Conservation (phyloP, 345 rosid species). For the Eucalyptus pauciflora region DNA sequence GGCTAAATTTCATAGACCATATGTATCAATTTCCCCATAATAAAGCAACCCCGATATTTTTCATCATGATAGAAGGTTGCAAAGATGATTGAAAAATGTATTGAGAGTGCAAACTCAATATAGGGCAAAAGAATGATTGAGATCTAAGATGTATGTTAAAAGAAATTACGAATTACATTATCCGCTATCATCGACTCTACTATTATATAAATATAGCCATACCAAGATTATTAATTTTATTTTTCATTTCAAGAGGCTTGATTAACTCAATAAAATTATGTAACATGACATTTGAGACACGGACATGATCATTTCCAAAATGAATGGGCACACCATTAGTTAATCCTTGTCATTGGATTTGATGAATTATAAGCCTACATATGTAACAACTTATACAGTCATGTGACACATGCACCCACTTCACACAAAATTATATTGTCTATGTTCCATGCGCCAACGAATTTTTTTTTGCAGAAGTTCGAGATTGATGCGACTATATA, state of each 20-base stretch:
- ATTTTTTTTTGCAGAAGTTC: background rate
- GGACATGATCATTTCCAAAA: background rate
- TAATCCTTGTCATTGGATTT: background rate
- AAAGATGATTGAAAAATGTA: background rate
- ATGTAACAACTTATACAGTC: background rate
- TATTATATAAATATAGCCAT: too few relatives aligned
- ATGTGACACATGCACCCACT: background rate
- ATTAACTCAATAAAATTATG: background rate
- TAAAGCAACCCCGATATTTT: background rate
- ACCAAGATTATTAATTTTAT: too few relatives aligned
- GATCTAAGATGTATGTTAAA: background rate
- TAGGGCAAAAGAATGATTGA: background rate
- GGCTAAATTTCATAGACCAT: background rate
- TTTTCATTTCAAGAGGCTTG: background rate
- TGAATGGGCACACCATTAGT: background rate
- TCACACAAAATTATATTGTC: background rate
- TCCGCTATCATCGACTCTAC: accelerated
- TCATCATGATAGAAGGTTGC: background rate
- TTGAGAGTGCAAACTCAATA: background rate
- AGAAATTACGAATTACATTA: background rate
- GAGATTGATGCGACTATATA: background rate
- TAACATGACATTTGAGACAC: background rate
- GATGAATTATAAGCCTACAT: background rate
- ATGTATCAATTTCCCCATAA: background rate
- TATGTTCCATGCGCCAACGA: background rate